Evolutionary conservation across 371 early-diverging fungal genomes (phyloP).

Genomic region (Rhizopus delemar): DNA sequence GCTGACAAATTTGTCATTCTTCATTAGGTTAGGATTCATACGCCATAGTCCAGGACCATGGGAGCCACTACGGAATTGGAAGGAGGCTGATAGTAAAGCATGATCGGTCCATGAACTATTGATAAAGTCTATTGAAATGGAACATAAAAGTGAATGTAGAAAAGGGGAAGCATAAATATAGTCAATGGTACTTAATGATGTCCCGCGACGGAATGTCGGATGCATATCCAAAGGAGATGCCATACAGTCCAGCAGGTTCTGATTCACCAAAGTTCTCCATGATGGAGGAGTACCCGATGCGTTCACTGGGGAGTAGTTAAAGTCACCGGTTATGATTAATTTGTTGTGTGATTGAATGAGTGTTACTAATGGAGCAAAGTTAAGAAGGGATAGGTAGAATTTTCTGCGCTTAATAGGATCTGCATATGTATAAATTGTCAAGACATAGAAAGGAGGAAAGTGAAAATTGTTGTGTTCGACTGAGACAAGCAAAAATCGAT

Average conservation of each 20-base stretch:
- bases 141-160: too few species aligned
- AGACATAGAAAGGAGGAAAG: conserved; percentile 1
- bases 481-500: background rate
- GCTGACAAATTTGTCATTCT: too few species aligned
- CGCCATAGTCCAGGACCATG: too few species aligned
- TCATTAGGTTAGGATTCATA: too few species aligned
- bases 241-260: background rate
- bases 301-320: conserved; percentile 6
- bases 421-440: conserved; percentile 8
- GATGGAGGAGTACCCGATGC: background rate
- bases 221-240: background rate
- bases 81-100: background rate
- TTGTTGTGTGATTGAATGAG: too few species aligned
- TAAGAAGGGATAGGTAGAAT: background rate
- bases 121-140: background rate
- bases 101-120: conserved; percentile 15
- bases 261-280: too few species aligned
- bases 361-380: background rate
- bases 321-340: conserved; percentile 10
- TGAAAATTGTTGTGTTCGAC: background rate
- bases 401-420: too few species aligned
- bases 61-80: background rate
- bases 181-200: too few species aligned
- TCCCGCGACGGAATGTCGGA: too few species aligned
- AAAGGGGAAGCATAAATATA: too few species aligned